These are phyloP conservation scores for Plasmodium yoelii DNA, from an alignment of 169 alveolate genomes.

Conservation along the genomic window DNA sequence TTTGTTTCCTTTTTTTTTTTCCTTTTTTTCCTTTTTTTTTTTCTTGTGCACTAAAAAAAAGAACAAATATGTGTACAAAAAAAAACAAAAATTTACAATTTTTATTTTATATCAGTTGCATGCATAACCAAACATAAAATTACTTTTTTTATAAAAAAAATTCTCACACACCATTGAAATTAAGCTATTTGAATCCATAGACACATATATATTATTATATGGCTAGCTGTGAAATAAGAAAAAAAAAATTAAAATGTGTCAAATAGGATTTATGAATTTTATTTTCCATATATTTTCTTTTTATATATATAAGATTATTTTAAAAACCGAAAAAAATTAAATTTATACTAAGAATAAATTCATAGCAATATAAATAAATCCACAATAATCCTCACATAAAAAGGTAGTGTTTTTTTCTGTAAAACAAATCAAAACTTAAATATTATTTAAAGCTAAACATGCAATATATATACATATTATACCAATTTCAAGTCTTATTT, in stretches of 20 bases:
- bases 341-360: too few relatives aligned
- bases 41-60: slow-evolving; percentile 56
- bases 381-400: too few relatives aligned
- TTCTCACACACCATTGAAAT: slow-evolving; percentile 27
- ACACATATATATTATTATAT: slow-evolving; percentile 1
- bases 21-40: slow-evolving; percentile 14
- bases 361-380: too few relatives aligned
- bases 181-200: neutral
- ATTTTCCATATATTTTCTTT: too few relatives aligned
- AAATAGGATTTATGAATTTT: too few relatives aligned
- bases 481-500: too few relatives aligned
- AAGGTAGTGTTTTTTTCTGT: too few relatives aligned
- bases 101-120: slow-evolving; percentile 46
- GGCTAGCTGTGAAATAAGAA: neutral
- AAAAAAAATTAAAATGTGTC: neutral
- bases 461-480: too few relatives aligned
- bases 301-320: too few relatives aligned
- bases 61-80: slow-evolving; percentile 15
- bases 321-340: too few relatives aligned
- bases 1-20: neutral
- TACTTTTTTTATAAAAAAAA: slow-evolving; percentile 8
- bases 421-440: too few relatives aligned
- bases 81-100: slow-evolving; percentile 19
- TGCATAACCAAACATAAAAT: slow-evolving; percentile 16
- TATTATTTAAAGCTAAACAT: too few relatives aligned